Evolutionary conservation across 148 eudicot genomes (phyloP), one percentile per base, ranked within the genome.

Genomic region (Rhododendron vialii): DNA sequence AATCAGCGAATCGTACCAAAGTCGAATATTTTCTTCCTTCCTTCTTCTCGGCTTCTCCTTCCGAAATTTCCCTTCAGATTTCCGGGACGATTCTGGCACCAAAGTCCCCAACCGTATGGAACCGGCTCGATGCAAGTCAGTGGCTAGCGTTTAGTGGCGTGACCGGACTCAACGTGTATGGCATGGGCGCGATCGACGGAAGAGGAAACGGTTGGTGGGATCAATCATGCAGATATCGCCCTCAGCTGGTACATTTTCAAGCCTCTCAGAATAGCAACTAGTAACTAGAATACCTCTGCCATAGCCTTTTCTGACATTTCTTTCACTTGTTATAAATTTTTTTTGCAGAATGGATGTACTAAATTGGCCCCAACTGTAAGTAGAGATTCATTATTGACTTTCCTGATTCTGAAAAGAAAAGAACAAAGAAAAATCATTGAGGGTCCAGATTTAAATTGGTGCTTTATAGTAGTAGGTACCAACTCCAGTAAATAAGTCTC

Each of bases 121-220:
- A 87, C 57, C 87, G 84, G 45, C 85, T 63, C 38, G 95, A 91
- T 85, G 90, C 93, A 10, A 89, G 96, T 75, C 88, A 83, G 65
- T 93, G 95, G 95, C 83, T 93, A 28, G 92, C 74, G 28, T 93
- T 93, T 75, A 82, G 35, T 35, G 41, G 50, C n/a, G 82, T 94
- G 30, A 87, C 84, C 24, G 90, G 94, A 33, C 92, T 93, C 26
- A 57, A 26, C 17, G 81, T 94, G 26, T 88, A 88, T 84, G 96
- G 96, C 35, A 84, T 76, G 33, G 94, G 95, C 18, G 81, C 53
- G 12, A 77, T 94, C 9, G 88, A 93, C 65, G 96, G 94, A 79
- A 86, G 76, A 78, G 96, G 96, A 26, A 85, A 87, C n/a, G 88
- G 87, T 45, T 94, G 96, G 96, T 94, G 96, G 96, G 91, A 94